These are phyloP conservation scores for Penicillium palitans DNA, from an alignment of 2,329 filamentous ascomycete species.

Conservation along the genomic window DNA sequence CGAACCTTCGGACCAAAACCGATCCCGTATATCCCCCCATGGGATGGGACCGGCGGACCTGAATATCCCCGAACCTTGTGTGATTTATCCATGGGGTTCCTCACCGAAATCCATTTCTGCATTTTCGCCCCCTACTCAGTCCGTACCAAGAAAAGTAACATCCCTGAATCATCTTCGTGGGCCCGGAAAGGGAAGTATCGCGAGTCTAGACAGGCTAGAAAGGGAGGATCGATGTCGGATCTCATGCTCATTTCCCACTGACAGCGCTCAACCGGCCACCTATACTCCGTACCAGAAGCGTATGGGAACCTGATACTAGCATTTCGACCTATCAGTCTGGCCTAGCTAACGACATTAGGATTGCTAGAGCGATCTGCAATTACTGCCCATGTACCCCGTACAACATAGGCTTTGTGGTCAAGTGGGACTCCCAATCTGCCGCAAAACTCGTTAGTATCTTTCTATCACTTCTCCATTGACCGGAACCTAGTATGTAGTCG, in stretches of 20 bases:
- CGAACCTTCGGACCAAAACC: not conserved
- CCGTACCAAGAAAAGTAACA: not conserved
- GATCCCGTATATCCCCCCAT: not conserved
- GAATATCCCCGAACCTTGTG: not conserved
- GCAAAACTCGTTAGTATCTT: not conserved
- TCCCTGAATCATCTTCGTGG: not conserved
- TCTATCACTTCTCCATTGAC: not conserved
- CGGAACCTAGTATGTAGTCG: not conserved
- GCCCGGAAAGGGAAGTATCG: not conserved
- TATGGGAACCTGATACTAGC: not conserved
- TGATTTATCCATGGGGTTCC: not conserved
- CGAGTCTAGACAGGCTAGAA: too few relatives aligned
- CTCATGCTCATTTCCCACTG: not conserved
- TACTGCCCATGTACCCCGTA: not conserved
- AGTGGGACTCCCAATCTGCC: not conserved
- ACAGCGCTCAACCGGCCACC: not conserved
- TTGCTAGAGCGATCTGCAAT: not conserved
- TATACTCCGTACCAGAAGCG: not conserved
- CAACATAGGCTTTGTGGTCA: not conserved
- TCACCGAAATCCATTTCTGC: not conserved
- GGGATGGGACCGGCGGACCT: not conserved
- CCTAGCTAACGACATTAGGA: not conserved
- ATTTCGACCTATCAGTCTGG: not conserved
- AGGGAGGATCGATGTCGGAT: not conserved
- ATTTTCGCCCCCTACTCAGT: not conserved